Percentiles rank a stretch among this genome's conserved stretches.
These are phyloP conservation scores for Cicer cuneatum DNA, from an alignment of 306 rosid genomes.

Conservation along the genomic window DNA sequence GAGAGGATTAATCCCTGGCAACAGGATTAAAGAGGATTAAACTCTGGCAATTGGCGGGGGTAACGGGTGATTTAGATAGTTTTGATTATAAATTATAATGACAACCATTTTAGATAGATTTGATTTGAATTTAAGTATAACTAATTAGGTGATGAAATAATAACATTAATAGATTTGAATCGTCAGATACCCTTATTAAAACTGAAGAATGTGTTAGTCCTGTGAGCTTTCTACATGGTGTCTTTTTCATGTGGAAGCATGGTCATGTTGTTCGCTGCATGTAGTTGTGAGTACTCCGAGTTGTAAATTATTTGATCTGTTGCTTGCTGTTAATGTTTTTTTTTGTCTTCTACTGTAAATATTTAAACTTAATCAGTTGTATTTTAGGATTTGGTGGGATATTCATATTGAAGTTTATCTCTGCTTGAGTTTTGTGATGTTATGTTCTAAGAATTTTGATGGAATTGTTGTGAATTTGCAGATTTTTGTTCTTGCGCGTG, in stretches of 20 bases:
- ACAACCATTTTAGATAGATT: not conserved
- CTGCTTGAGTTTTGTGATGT: not conserved
- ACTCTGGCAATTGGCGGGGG: not conserved
- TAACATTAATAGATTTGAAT: not conserved
- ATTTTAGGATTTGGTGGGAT: not conserved
- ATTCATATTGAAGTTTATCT: not conserved
- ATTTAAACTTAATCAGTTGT: not conserved
- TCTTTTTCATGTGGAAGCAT: not conserved
- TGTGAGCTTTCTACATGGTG: not conserved
- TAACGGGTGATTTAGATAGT: not conserved
- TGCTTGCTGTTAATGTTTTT: not conserved
- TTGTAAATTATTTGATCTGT: constrained; percentile 8
- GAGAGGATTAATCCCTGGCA: not conserved
- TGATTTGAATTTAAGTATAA: not conserved
- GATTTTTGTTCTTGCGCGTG: constrained; percentile 37
- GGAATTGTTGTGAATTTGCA: constrained; percentile 47
- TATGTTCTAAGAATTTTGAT: not conserved
- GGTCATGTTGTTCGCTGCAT: not conserved
- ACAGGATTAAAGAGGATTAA: no score
- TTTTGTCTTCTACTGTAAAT: not conserved
- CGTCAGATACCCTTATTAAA: not conserved
- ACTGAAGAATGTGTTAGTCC: not conserved
- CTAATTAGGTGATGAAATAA: not conserved
- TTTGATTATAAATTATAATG: not conserved
- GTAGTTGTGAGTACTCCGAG: not conserved